A percentile compares a stretch with the other conserved stretches of the same genome.
phyloP scores from a whole-genome alignment of 1,284 basidiomycete genomes.

The Rhodotorula sp. region DNA sequence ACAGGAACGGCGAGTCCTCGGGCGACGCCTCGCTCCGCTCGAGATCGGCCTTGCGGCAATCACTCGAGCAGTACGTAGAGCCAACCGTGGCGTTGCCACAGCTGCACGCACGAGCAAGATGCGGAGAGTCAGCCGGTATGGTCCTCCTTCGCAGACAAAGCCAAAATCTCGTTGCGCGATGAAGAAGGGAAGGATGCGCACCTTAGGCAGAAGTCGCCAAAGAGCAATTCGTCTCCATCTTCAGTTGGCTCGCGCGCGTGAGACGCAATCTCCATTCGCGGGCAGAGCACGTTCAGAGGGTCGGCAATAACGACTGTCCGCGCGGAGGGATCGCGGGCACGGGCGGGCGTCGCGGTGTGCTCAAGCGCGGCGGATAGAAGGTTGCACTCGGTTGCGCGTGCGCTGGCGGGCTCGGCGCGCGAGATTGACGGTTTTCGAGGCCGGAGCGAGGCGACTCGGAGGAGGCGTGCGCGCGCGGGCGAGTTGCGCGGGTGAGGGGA shows the following conservation, averaged over 20 bases:
- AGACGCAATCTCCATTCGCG: background rate
- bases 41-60: conserved; percentile 29
- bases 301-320: background rate
- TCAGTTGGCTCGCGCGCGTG: background rate
- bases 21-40: conserved; percentile 25
- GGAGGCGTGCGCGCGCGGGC: too few species aligned
- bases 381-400: background rate
- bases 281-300: conserved; percentile 7
- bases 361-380: background rate
- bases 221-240: conserved; percentile 31
- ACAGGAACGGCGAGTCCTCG: conserved; percentile 35
- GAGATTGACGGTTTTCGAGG: background rate
- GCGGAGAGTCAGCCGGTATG: background rate
- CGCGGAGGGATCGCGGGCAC: background rate
- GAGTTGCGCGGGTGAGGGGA: too few species aligned
- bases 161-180: background rate
- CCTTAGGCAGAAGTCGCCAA: conserved; percentile 41
- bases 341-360: background rate
- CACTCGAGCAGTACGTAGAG: conserved; percentile 31
- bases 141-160: background rate
- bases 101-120: background rate
- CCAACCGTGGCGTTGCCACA: conserved; percentile 34
- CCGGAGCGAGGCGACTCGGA: too few species aligned
- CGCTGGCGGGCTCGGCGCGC: background rate
- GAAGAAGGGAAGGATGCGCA: conserved; percentile 2